phyloP scores from a whole-genome alignment of 768 basidiomycete genomes.

The Termitomyces bulborhizus region DNA sequence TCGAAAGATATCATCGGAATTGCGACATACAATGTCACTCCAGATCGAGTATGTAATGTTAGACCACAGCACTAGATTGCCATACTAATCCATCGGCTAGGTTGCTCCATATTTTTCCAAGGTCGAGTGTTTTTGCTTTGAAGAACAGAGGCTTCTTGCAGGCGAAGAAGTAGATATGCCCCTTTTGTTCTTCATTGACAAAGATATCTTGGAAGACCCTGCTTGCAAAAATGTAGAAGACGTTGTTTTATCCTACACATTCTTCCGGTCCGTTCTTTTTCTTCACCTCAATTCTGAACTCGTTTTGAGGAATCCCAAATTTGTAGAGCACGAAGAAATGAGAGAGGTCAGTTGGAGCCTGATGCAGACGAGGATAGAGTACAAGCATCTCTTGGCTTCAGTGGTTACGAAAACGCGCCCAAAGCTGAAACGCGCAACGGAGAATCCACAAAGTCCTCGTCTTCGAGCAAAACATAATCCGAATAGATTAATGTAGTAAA shows the following conservation, averaged over 20 bases:
- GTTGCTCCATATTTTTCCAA: slow-evolving; percentile 98
- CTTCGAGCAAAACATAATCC: neutral
- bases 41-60: slow-evolving; percentile 68
- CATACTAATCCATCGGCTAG: slow-evolving; percentile 31
- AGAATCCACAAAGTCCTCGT: neutral
- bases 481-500: slow-evolving; percentile 8
- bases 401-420: slow-evolving; percentile 49
- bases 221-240: slow-evolving; percentile 82
- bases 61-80: neutral
- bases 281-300: neutral
- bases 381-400: slow-evolving; percentile 76
- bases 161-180: slow-evolving; percentile 98
- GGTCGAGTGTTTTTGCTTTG: slow-evolving; percentile 99
- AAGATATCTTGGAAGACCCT: slow-evolving; percentile 93
- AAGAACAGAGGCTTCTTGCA: slow-evolving; percentile 92
- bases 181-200: slow-evolving; percentile 97
- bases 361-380: slow-evolving; percentile 80
- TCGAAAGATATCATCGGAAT: slow-evolving; percentile 92
- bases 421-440: slow-evolving; percentile 25
- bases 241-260: slow-evolving; percentile 93
- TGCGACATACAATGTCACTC: slow-evolving; percentile 98
- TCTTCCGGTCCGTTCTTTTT: slow-evolving; percentile 70
- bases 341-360: slow-evolving; percentile 82
- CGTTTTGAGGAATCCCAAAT: neutral
- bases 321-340: slow-evolving; percentile 77